phyloP scores from a whole-genome alignment of 2,329 filamentous ascomycete genomes.

The Corniculantispora saksenae region DNA sequence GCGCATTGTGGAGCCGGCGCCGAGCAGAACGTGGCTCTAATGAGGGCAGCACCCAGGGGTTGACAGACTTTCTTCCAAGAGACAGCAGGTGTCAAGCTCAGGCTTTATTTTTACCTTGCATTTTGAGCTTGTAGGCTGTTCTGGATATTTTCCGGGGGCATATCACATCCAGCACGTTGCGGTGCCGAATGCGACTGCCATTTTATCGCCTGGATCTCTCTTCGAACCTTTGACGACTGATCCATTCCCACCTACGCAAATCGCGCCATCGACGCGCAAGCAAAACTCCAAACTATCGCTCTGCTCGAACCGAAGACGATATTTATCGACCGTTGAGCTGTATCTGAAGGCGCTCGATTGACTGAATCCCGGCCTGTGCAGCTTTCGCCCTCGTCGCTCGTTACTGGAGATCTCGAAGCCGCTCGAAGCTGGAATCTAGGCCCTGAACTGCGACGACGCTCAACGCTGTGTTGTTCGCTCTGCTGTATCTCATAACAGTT shows the following conservation, averaged over 20 bases:
- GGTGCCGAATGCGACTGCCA: constrained; percentile 1
- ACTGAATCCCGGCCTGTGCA: neutral
- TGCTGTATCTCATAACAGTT: neutral
- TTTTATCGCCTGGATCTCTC: neutral
- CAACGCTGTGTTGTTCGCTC: neutral
- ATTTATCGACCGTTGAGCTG: no score
- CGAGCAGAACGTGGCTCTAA: constrained; percentile 18
- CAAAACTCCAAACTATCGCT: neutral
- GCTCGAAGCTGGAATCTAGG: neutral
- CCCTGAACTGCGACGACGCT: neutral
- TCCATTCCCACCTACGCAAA: neutral
- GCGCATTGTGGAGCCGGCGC: constrained; percentile 19
- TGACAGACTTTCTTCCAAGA: constrained; percentile 14
- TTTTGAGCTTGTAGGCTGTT: neutral
- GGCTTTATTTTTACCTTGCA: neutral
- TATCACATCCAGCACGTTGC: neutral
- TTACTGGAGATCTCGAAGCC: neutral
- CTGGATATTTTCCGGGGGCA: neutral
- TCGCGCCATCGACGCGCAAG: constrained; percentile 14
- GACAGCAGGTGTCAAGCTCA: neutral
- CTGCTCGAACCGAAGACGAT: neutral
- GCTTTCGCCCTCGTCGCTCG: neutral
- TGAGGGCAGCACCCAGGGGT: constrained; percentile 15
- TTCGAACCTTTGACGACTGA: constrained; percentile 2
- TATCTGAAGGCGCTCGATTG: neutral